Percentiles rank a stretch among this genome's conserved stretches.
Conservation (phyloP, 2,329 filamentous ascomycete species). For the Colletotrichum trifolii region DNA sequence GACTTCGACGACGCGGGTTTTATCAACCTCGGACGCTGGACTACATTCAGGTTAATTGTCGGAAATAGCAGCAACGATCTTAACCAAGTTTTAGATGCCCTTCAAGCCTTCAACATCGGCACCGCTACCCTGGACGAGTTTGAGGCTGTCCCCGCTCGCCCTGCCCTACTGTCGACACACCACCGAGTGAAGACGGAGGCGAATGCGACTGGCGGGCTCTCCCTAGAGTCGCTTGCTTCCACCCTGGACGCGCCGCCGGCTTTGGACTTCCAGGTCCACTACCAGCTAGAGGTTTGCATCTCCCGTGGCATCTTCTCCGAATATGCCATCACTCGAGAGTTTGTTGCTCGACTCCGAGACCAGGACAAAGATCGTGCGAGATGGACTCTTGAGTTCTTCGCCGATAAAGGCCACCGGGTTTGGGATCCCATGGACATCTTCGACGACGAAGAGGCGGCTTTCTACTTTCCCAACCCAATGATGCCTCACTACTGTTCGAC, state of each 20-base stretch:
- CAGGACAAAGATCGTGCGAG: constrained; percentile 62
- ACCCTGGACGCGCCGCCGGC: constrained; percentile 48
- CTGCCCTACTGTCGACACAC: constrained; percentile 13
- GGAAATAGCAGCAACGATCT: constrained; percentile 46
- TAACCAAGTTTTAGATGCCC: constrained; percentile 58
- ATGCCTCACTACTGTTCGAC: constrained; percentile 80
- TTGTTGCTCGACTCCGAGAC: constrained; percentile 70
- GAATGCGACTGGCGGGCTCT: not conserved
- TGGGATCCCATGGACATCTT: constrained; percentile 82
- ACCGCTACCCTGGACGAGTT: constrained; percentile 58
- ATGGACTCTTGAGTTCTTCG: constrained; percentile 79
- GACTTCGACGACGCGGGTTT: constrained; percentile 47
- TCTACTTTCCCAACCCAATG: constrained; percentile 58
- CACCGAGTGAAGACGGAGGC: not conserved
- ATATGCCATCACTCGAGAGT: constrained; percentile 74
- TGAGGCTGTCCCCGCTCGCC: constrained; percentile 42
- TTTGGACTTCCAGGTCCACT: constrained; percentile 79
- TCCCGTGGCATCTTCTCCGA: constrained; percentile 83
- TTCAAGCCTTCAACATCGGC: constrained; percentile 79
- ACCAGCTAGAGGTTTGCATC: constrained; percentile 94
- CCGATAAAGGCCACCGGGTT: constrained; percentile 70
- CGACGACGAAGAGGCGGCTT: constrained; percentile 59
- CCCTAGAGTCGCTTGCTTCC: constrained; percentile 52
- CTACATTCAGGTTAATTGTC: constrained; percentile 62
- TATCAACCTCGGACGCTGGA: constrained; percentile 68